phyloP scores from a whole-genome alignment of 768 basidiomycete genomes.

The Boletus rufocinnamomeus region DNA sequence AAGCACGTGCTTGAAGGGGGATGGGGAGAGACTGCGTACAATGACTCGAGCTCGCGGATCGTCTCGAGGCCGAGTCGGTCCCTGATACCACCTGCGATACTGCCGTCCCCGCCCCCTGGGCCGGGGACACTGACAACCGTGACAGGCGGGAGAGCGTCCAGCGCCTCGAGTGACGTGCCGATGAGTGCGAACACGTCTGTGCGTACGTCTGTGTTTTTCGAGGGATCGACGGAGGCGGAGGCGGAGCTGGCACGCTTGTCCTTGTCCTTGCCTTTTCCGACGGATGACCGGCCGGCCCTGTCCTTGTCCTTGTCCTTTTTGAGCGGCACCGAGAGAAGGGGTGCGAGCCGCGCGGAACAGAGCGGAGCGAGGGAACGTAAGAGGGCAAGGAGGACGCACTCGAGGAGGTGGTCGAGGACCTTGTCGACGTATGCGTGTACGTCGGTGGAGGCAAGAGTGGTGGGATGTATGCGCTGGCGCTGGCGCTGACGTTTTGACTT shows the following conservation, averaged over 20 bases:
- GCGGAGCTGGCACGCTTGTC: background rate
- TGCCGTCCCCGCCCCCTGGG: background rate
- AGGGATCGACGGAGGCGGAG: background rate
- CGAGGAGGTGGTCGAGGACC: constrained; percentile 22
- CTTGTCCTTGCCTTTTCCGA: constrained; percentile 8
- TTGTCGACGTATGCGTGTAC: constrained; percentile 9
- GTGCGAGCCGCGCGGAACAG: constrained; percentile 21
- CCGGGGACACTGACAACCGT: background rate
- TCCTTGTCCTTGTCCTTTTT: constrained; percentile 14
- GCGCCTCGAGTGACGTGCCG: constrained; percentile 18
- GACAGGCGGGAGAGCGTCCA: constrained; percentile 16
- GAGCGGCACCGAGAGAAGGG: constrained; percentile 1
- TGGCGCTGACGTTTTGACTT: constrained; percentile 16
- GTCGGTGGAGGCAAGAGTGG: background rate
- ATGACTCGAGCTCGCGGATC: constrained; percentile 28
- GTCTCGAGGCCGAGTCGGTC: constrained; percentile 31
- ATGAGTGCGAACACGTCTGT: constrained; percentile 29
- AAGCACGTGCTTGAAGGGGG: background rate
- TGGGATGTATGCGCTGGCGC: background rate
- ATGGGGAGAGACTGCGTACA: constrained; percentile 12
- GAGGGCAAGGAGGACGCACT: constrained; percentile 23
- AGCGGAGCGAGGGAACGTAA: constrained; percentile 23
- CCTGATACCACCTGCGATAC: constrained; percentile 14
- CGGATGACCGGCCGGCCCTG: background rate
- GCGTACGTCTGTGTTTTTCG: constrained; percentile 17